Percentiles rank a stretch among this genome's conserved stretches.
These are phyloP conservation scores for Mycosphaerella sp. DNA, from an alignment of 2,329 filamentous ascomycete genomes.

Conservation along the genomic window DNA sequence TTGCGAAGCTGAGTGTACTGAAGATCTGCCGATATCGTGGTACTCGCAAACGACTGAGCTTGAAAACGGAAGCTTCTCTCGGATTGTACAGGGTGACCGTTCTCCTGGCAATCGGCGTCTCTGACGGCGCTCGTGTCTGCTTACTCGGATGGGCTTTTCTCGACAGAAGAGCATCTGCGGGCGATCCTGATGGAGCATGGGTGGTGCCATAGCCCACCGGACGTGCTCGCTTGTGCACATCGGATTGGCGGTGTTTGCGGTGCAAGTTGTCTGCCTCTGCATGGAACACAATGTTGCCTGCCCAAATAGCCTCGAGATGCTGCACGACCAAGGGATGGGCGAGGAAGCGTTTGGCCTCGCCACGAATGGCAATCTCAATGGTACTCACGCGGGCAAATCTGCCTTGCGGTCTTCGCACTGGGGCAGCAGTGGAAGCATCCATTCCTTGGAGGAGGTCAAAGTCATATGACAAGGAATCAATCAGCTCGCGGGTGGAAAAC, in stretches of 20 bases:
- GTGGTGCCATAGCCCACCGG: slow-evolving; percentile 38
- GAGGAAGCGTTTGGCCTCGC: slow-evolving; percentile 85
- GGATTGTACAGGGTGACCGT: slow-evolving; percentile 87
- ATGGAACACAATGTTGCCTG: slow-evolving; percentile 89
- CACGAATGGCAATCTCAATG: slow-evolving; percentile 85
- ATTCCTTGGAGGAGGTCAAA: slow-evolving; percentile 88
- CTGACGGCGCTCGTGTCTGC: slow-evolving; percentile 22
- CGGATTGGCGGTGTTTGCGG: slow-evolving; percentile 46
- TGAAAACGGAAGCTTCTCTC: slow-evolving; percentile 81
- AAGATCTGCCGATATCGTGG: slow-evolving; percentile 87
- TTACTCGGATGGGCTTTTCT: slow-evolving; percentile 25
- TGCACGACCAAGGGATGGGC: slow-evolving; percentile 88
- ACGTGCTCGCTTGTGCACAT: slow-evolving; percentile 18
- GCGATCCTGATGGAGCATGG: slow-evolving; percentile 22
- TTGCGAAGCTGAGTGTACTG: slow-evolving; percentile 77
- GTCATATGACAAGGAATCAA: slow-evolving; percentile 90
- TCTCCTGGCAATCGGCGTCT: slow-evolving; percentile 48
- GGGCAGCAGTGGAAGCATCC: slow-evolving; percentile 42
- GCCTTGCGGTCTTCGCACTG: slow-evolving; percentile 43
- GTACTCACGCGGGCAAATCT: slow-evolving; percentile 75
- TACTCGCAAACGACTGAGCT: slow-evolving; percentile 81
- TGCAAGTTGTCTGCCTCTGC: slow-evolving; percentile 81
- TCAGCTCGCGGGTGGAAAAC: slow-evolving; percentile 80
- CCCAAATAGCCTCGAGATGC: slow-evolving; percentile 96
- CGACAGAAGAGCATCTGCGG: slow-evolving; percentile 29